Conservation (phyloP, 2,329 filamentous ascomycete genomes). For the Alternaria sp. region DNA sequence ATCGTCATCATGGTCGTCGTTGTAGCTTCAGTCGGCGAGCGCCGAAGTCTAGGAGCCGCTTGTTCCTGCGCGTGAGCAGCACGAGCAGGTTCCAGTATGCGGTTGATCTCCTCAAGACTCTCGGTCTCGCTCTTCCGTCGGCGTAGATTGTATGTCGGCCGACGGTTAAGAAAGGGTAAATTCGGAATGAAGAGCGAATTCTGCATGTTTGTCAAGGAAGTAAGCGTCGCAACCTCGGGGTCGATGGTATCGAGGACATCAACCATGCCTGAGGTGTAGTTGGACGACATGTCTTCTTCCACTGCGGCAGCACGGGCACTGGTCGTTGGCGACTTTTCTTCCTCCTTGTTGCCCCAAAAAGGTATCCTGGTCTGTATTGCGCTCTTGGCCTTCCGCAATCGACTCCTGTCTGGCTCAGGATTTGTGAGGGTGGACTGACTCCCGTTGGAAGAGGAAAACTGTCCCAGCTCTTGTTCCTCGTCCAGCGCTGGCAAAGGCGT, state of each 20-base stretch:
- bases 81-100: conserved; percentile 34
- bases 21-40: conserved; percentile 38
- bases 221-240: conserved; percentile 82
- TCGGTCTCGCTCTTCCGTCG: conserved; percentile 54
- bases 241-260: conserved; percentile 76
- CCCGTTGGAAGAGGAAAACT: conserved; percentile 29
- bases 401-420: conserved; percentile 26
- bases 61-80: conserved; percentile 30
- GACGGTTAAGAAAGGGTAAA: conserved; percentile 79
- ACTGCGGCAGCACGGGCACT: conserved; percentile 2
- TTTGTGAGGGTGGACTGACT: conserved; percentile 27
- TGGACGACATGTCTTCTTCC: conserved; percentile 23
- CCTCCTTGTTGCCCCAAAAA: conserved; percentile 36
- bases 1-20: conserved; percentile 64
- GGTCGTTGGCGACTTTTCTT: conserved; percentile 16
- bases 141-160: conserved; percentile 79
- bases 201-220: conserved; percentile 86
- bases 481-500: conserved; percentile 43
- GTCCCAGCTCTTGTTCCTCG: conserved; percentile 39
- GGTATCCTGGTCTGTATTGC: conserved; percentile 42
- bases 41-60: conserved; percentile 35
- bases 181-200: conserved; percentile 88
- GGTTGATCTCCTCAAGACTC: conserved; percentile 45
- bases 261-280: conserved; percentile 70
- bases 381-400: conserved; percentile 41